phyloP scores from a whole-genome alignment of 2,329 filamentous ascomycete species.

The Aspergillus proliferans region DNA sequence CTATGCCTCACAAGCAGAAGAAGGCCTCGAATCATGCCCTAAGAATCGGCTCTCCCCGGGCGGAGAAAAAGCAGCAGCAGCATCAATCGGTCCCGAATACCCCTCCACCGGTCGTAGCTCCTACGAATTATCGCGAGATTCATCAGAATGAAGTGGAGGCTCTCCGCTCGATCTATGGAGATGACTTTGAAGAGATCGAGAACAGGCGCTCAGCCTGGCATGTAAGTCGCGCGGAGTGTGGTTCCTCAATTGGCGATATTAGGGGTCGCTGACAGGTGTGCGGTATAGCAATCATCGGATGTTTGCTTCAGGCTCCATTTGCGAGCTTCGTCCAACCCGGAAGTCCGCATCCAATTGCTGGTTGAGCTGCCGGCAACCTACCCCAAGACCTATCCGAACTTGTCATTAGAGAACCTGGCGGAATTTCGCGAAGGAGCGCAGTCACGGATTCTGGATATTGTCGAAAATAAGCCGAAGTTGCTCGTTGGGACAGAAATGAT shows the following conservation, averaged over 20 bases:
- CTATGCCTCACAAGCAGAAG: slow-evolving; percentile 43
- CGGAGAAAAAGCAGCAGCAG: slow-evolving; percentile 26
- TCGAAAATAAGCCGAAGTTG: slow-evolving; percentile 63
- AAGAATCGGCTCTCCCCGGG: slow-evolving; percentile 27
- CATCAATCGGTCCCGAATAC: slow-evolving; percentile 21
- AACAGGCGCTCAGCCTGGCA: slow-evolving; percentile 74
- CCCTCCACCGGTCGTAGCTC: slow-evolving; percentile 27
- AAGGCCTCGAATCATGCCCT: slow-evolving; percentile 30
- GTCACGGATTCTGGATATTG: slow-evolving; percentile 63
- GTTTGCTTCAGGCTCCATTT: slow-evolving; percentile 76
- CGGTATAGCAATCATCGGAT: slow-evolving; percentile 62
- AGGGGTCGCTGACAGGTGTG: background rate
- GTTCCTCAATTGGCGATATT: background rate
- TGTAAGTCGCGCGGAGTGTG: slow-evolving; percentile 45
- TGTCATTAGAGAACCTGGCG: slow-evolving; percentile 60
- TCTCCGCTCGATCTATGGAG: slow-evolving; percentile 79
- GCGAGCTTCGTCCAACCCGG: slow-evolving; percentile 65
- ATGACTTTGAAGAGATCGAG: slow-evolving; percentile 74
- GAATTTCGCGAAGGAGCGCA: slow-evolving; percentile 64
- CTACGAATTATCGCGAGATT: slow-evolving; percentile 68
- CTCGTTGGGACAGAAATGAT: slow-evolving; percentile 61
- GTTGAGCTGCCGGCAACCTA: slow-evolving; percentile 86
- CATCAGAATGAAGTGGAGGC: slow-evolving; percentile 85
- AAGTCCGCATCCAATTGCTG: slow-evolving; percentile 64
- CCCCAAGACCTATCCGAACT: slow-evolving; percentile 71